Evolutionary conservation across 2,329 filamentous ascomycete genomes (phyloP).

Genomic region (Calycina herbarum): DNA sequence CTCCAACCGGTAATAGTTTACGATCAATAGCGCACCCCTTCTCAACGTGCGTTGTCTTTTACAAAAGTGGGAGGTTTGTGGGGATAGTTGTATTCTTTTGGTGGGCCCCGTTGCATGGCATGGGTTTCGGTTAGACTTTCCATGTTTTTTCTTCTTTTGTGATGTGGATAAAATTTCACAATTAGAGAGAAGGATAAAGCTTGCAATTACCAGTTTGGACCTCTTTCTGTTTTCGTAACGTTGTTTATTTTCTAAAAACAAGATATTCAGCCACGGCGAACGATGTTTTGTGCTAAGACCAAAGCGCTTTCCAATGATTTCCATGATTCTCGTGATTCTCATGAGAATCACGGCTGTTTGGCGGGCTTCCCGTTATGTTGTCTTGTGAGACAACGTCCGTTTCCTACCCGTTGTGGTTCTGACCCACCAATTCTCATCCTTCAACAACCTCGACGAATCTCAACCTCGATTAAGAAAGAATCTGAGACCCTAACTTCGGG

Average conservation of each 20-base stretch:
- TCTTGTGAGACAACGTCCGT: not conserved
- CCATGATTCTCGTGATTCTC: too few relatives aligned
- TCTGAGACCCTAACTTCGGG: not conserved
- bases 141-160: not conserved
- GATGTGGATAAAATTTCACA: not conserved
- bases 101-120: not conserved
- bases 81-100: not conserved
- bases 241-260: not conserved
- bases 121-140: not conserved
- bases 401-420: not conserved
- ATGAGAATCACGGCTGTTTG: too few relatives aligned
- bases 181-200: not conserved
- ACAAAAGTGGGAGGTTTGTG: not conserved
- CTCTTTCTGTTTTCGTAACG: not conserved
- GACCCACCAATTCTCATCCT: not conserved
- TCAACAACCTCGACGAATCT: not conserved
- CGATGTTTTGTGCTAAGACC: too few relatives aligned
- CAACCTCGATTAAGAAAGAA: not conserved
- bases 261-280: too few relatives aligned
- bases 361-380: too few relatives aligned
- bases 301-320: too few relatives aligned
- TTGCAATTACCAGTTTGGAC: not conserved
- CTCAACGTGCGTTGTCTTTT: not conserved
- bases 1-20: not conserved
- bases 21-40: not conserved